A percentile compares a stretch with the other conserved stretches of the same genome.
phyloP scores from a whole-genome alignment of 2,329 filamentous ascomycete species.

The Aspergillus glaucus region DNA sequence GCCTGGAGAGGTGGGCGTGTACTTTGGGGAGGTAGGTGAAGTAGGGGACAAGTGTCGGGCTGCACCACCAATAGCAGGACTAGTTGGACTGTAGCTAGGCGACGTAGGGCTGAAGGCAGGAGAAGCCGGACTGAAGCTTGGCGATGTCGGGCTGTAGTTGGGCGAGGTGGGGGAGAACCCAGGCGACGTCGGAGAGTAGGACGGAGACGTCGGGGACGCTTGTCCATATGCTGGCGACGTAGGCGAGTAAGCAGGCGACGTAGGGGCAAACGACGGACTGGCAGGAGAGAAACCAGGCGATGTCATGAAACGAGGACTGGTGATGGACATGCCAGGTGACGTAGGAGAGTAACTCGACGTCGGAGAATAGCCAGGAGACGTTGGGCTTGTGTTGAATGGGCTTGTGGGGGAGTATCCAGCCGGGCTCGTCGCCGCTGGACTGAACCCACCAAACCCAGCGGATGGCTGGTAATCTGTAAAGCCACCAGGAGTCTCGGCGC shows the following conservation, averaged over 20 bases:
- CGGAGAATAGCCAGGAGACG: constrained; percentile 62
- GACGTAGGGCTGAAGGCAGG: constrained; percentile 52
- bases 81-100: constrained; percentile 53
- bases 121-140: constrained; percentile 48
- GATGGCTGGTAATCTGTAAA: constrained; percentile 62
- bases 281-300: constrained; percentile 50
- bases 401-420: constrained; percentile 60
- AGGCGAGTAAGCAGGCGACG: constrained; percentile 64
- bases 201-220: constrained; percentile 58
- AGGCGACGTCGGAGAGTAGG: constrained; percentile 50
- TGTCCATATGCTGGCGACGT: constrained; percentile 65
- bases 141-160: constrained; percentile 55
- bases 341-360: constrained; percentile 64
- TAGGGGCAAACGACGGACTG: constrained; percentile 49
- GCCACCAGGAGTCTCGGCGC: constrained; percentile 52
- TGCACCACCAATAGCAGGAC: constrained; percentile 40
- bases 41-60: constrained; percentile 38
- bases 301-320: constrained; percentile 51
- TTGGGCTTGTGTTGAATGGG: constrained; percentile 67
- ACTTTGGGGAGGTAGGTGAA: constrained; percentile 48
- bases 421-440: constrained; percentile 63
- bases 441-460: constrained; percentile 58
- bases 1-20: constrained; percentile 51
- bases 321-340: constrained; percentile 58
- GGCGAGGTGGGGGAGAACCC: constrained; percentile 54